Conservation (phyloP, 352 stramenopile genomes). For the Globisporangium megalacanthum region DNA sequence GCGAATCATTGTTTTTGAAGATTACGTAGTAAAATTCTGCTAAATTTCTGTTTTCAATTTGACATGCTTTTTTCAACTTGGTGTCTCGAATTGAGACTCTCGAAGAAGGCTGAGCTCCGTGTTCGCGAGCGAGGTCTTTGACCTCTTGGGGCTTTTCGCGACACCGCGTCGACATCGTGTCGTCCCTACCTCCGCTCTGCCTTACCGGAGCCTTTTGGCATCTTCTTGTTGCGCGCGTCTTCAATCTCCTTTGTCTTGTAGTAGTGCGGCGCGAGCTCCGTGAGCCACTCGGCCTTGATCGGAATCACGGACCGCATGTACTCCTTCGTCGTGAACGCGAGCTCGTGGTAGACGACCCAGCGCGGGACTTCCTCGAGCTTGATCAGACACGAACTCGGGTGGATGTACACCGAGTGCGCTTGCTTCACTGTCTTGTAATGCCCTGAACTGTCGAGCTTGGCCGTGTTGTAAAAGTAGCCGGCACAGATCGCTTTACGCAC, state of each 20-base stretch:
- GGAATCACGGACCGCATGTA: slow-evolving; percentile 97
- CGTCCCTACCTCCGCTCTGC: slow-evolving; percentile 21
- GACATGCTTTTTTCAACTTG: too few relatives aligned
- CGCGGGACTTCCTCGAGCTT: slow-evolving; percentile 87
- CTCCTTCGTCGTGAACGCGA: slow-evolving; percentile 99
- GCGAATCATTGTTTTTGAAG: too few relatives aligned
- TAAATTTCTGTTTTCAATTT: too few relatives aligned
- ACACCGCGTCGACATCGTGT: too few relatives aligned
- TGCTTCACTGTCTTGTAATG: slow-evolving; percentile 99
- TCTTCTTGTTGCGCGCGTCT: slow-evolving; percentile 95
- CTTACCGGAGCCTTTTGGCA: slow-evolving; percentile 86
- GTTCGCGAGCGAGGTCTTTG: too few relatives aligned
- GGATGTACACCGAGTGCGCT: slow-evolving; percentile 96
- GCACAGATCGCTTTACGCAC: slow-evolving; percentile 97
- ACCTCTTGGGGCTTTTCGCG: too few relatives aligned
- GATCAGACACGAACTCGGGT: slow-evolving; percentile 97
- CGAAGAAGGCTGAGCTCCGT: too few relatives aligned
- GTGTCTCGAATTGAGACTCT: too few relatives aligned
- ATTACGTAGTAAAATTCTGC: too few relatives aligned
- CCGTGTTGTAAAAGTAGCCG: slow-evolving; percentile 99
- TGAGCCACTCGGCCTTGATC: slow-evolving; percentile 97
- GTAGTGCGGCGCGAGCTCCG: slow-evolving; percentile 99
- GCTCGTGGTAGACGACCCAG: slow-evolving; percentile 98
- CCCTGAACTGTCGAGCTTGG: slow-evolving; percentile 93
- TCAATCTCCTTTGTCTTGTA: slow-evolving; percentile 98